These are phyloP conservation scores for Senna siamea DNA, from an alignment of 306 rosid genomes.

Conservation along the genomic window DNA sequence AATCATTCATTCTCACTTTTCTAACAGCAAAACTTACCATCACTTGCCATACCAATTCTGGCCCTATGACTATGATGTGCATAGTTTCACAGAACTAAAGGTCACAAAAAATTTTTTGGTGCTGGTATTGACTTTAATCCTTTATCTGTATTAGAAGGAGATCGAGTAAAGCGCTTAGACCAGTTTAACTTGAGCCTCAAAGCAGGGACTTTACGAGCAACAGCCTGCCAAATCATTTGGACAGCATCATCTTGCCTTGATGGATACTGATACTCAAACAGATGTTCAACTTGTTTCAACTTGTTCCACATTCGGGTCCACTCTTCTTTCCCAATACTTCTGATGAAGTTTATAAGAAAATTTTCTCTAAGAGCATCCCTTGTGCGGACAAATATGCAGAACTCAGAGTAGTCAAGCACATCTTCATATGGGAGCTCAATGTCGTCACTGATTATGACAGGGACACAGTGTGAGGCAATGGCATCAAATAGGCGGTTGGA, in stretches of 20 bases:
- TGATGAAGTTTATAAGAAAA: conserved; percentile 58
- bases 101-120: conserved; percentile 56
- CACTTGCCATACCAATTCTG: conserved; percentile 8
- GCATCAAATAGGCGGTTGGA: conserved; percentile 87
- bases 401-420: conserved; percentile 73
- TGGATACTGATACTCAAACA: conserved; percentile 75
- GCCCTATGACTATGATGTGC: background rate
- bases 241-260: conserved; percentile 76
- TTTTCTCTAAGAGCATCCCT: conserved; percentile 66
- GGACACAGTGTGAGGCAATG: conserved; percentile 78
- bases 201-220: conserved; percentile 67
- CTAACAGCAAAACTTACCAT: conserved; percentile 33
- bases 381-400: conserved; percentile 73
- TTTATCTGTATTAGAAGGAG: conserved; percentile 28
- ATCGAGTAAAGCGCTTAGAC: conserved; percentile 56
- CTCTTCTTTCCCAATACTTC: conserved; percentile 59
- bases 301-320: conserved; percentile 83
- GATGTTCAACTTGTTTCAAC: conserved; percentile 64
- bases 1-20: conserved; percentile 32
- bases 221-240: conserved; percentile 90
- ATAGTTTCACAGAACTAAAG: background rate
- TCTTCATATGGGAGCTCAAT: conserved; percentile 87
- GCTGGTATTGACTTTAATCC: conserved; percentile 41
- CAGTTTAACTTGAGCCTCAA: conserved; percentile 58
- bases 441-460: conserved; percentile 77